phyloP scores from a whole-genome alignment of 108 stramenopile species.

The Cyclotella kingstonii region DNA sequence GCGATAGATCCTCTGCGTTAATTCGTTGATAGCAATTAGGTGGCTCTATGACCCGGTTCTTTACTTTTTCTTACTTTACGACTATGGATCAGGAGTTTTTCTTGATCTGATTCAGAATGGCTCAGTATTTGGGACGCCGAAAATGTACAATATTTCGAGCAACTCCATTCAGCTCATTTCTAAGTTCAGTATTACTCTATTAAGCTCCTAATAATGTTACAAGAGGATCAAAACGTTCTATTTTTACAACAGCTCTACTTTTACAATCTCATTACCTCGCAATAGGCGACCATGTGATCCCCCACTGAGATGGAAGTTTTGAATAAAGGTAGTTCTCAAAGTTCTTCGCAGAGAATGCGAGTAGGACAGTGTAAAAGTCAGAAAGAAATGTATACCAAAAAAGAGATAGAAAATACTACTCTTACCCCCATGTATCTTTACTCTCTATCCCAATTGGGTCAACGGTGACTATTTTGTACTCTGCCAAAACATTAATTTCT shows the following conservation, averaged over 20 bases:
- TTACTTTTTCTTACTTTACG: too few species aligned
- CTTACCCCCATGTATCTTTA: conserved; percentile 77
- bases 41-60: too few species aligned
- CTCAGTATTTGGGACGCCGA: too few species aligned
- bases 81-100: too few species aligned
- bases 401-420: conserved; percentile 9
- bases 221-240: too few species aligned
- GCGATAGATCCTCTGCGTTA: too few species aligned
- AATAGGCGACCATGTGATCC: conserved; percentile 59
- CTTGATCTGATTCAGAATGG: too few species aligned
- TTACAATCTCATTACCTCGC: conserved; percentile 80
- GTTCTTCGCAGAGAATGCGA: conserved; percentile 30
- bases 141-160: too few species aligned
- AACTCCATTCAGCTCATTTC: too few species aligned
- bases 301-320: conserved; percentile 68
- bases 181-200: too few species aligned
- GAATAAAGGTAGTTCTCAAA: conserved; percentile 67
- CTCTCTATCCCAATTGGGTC: conserved; percentile 74
- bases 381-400: not conserved
- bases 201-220: too few species aligned
- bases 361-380: not conserved
- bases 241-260: conserved; percentile 27
- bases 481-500: conserved; percentile 59
- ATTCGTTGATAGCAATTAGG: too few species aligned
- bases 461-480: conserved; percentile 73